Conservation (phyloP, 2,329 filamentous ascomycete species). For the Hymenotorrendiella dingleyae region DNA sequence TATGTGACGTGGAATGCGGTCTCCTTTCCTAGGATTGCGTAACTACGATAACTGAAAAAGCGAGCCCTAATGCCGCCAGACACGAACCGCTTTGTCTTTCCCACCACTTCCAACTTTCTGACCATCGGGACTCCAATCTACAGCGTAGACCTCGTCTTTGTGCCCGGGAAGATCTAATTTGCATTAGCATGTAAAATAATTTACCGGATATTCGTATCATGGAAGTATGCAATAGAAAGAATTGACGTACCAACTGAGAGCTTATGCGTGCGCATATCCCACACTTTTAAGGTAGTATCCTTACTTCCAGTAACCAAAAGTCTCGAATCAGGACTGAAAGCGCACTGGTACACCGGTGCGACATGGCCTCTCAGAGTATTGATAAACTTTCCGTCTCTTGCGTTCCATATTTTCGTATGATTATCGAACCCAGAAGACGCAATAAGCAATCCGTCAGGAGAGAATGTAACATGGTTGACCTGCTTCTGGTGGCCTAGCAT, state of each 20-base stretch:
- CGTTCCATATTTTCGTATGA: conserved; percentile 87
- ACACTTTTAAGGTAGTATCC: conserved; percentile 61
- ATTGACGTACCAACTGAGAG: conserved; percentile 45
- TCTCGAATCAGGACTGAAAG: conserved; percentile 89
- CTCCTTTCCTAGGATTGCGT: too few species aligned
- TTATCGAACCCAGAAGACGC: conserved; percentile 92
- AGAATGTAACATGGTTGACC: conserved; percentile 93
- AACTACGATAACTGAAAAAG: too few species aligned
- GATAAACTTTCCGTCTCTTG: conserved; percentile 70
- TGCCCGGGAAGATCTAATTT: conserved; percentile 79
- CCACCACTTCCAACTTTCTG: conserved; percentile 85
- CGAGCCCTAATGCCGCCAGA: conserved; percentile 62
- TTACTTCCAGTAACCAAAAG: conserved; percentile 82
- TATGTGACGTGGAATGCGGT: too few species aligned
- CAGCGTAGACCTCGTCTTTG: conserved; percentile 85
- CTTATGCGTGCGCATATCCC: conserved; percentile 84
- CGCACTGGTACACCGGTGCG: conserved; percentile 84
- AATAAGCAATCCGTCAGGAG: conserved; percentile 79
- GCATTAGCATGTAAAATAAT: conserved; percentile 6
- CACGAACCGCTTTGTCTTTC: conserved; percentile 74
- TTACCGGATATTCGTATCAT: neutral
- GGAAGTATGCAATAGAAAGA: neutral
- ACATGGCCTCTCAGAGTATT: conserved; percentile 85
- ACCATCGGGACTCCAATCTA: conserved; percentile 93
- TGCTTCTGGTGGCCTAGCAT: conserved; percentile 94